Evolutionary conservation across 1,284 basidiomycete genomes (phyloP).

Genomic region (Crepidotus sp.): DNA sequence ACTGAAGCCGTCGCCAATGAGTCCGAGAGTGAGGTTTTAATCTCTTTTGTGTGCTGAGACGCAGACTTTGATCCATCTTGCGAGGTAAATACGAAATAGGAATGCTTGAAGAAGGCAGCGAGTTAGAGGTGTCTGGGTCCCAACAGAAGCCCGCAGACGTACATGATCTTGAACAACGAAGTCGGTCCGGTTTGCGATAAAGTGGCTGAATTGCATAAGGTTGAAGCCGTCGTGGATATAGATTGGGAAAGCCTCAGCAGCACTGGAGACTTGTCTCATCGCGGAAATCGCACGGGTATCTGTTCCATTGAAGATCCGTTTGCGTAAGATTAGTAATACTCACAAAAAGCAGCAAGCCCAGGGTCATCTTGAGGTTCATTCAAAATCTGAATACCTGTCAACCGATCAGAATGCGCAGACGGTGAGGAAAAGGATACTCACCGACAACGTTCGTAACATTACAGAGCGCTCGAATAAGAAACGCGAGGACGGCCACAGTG

Average conservation of each 20-base stretch:
- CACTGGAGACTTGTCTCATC: conserved; percentile 41
- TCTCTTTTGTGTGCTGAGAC: conserved; percentile 39
- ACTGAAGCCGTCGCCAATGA: conserved; percentile 33
- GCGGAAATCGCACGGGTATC: conserved; percentile 44
- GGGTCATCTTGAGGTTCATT: conserved; percentile 61
- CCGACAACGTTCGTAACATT: conserved; percentile 68
- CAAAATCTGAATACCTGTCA: conserved; percentile 44
- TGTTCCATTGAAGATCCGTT: conserved; percentile 18
- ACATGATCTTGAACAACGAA: conserved; percentile 68
- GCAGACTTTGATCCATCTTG: conserved; percentile 39
- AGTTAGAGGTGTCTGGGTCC: not conserved
- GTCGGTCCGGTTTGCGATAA: conserved; percentile 46
- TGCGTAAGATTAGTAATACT: conserved; percentile 18
- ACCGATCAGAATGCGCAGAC: not conserved
- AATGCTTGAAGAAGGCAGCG: conserved; percentile 33
- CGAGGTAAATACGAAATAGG: conserved; percentile 61
- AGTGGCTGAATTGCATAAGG: conserved; percentile 46
- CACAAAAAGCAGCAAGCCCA: conserved; percentile 47
- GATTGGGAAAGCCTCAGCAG: conserved; percentile 47
- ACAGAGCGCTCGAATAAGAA: conserved; percentile 47
- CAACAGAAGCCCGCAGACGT: not conserved
- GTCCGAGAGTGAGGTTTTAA: conserved; percentile 34
- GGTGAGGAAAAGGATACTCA: not conserved
- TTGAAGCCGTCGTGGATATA: conserved; percentile 75
- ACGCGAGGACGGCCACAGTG: conserved; percentile 52